Conservation (phyloP, 164 flowering plant genomes). For the Magnolia changhungtana region DNA sequence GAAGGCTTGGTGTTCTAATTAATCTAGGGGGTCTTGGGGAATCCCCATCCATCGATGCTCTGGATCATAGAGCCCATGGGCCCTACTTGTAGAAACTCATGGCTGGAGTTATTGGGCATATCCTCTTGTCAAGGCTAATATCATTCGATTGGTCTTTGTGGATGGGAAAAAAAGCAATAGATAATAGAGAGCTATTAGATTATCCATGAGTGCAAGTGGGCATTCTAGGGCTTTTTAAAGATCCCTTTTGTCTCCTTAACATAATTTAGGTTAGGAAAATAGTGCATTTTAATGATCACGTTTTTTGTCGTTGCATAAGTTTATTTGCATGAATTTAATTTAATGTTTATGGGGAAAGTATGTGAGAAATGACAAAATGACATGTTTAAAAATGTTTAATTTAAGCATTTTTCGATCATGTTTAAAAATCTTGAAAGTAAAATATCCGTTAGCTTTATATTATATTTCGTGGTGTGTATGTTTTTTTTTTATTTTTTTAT, state of each 20-base stretch:
- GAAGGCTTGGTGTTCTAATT: background rate
- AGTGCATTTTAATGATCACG: too few relatives aligned
- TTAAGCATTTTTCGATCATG: too few relatives aligned
- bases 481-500: too few relatives aligned
- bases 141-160: background rate
- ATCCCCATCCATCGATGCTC: background rate
- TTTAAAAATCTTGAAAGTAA: too few relatives aligned
- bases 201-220: background rate
- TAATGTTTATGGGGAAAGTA: too few relatives aligned
- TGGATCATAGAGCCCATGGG: background rate
- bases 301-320: too few relatives aligned
- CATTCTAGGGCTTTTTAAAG: background rate
- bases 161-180: background rate
- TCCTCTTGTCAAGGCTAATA: background rate
- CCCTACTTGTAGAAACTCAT: background rate
- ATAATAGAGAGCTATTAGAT: background rate
- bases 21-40: background rate
- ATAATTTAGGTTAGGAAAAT: background rate
- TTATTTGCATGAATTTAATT: too few relatives aligned
- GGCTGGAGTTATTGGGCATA: background rate
- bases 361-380: too few relatives aligned
- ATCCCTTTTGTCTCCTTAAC: background rate
- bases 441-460: too few relatives aligned
- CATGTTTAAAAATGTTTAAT: too few relatives aligned
- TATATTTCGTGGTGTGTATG: too few relatives aligned